Evolutionary conservation across 2,329 filamentous ascomycete species (phyloP).

Genomic region (Fusarium kyushuense): DNA sequence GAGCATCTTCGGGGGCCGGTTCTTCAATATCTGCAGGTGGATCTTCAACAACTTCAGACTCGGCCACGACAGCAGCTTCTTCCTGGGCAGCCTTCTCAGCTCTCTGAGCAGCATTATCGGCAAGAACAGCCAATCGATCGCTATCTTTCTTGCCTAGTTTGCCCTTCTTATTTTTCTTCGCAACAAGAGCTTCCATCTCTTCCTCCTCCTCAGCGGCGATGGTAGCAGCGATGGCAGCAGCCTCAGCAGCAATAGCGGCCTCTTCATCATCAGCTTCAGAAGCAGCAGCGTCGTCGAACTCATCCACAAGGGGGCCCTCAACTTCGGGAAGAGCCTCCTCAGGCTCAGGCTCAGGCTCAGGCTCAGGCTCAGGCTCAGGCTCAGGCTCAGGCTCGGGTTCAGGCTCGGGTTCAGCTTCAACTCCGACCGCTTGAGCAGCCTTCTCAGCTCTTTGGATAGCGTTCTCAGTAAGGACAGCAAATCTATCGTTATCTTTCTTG

Average conservation of each 20-base stretch:
- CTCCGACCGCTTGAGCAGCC: slow-evolving; percentile 17
- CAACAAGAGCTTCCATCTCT: slow-evolving; percentile 32
- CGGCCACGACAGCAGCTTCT: slow-evolving; percentile 31
- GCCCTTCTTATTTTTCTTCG: slow-evolving; percentile 41
- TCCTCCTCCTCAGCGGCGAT: slow-evolving; percentile 40
- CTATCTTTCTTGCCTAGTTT: slow-evolving; percentile 43
- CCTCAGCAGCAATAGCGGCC: slow-evolving; percentile 50
- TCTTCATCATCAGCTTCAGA: slow-evolving; percentile 28
- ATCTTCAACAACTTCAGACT: slow-evolving; percentile 37
- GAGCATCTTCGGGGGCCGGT: slow-evolving; percentile 24
- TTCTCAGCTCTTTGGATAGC: slow-evolving; percentile 40
- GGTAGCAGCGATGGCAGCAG: slow-evolving; percentile 26
- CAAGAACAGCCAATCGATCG: slow-evolving; percentile 39
- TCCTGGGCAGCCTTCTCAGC: slow-evolving; percentile 24
- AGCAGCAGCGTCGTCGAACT: slow-evolving; percentile 34
- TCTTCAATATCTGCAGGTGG: slow-evolving; percentile 19
- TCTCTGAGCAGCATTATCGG: slow-evolving; percentile 32
- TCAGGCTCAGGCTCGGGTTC: slow-evolving; percentile 41
- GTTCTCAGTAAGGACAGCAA: slow-evolving; percentile 42
- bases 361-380: slow-evolving; percentile 41
- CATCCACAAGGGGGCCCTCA: slow-evolving; percentile 14
- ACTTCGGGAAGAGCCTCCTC: slow-evolving; percentile 33
- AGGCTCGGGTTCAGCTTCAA: slow-evolving; percentile 40
- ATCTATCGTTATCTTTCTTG: slow-evolving; percentile 50
- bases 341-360: slow-evolving; percentile 47